phyloP scores from a whole-genome alignment of 441 rosid species.

The Euphorbia corollata region DNA sequence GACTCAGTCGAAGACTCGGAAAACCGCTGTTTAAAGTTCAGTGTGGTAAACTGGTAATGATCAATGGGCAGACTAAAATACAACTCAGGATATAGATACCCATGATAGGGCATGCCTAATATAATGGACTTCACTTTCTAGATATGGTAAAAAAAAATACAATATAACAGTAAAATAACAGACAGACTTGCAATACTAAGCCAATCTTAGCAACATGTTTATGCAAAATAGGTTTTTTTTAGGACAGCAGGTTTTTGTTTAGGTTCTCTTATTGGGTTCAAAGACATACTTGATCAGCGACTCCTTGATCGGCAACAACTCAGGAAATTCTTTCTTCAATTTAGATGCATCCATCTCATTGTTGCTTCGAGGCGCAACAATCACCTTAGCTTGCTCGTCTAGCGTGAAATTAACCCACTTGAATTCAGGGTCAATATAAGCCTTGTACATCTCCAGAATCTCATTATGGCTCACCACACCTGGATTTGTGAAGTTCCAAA shows the following conservation, averaged over 20 bases:
- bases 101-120: not conserved
- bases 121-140: constrained; percentile 8
- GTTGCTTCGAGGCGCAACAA: constrained; percentile 77
- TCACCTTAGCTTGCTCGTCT: constrained; percentile 88
- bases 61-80: constrained; percentile 4
- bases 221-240: not conserved
- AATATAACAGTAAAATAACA: constrained; percentile 10
- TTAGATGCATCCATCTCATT: constrained; percentile 77
- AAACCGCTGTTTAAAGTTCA: constrained; percentile 2
- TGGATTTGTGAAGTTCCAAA: constrained; percentile 91
- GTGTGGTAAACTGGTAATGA: not conserved
- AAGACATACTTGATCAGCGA: constrained; percentile 63
- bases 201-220: not conserved
- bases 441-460: constrained; percentile 83
- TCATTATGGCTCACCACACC: constrained; percentile 84
- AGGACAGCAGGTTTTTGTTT: not conserved
- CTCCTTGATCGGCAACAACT: constrained; percentile 66
- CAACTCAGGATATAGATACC: not conserved
- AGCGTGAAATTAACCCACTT: constrained; percentile 63
- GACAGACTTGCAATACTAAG: constrained; percentile 7
- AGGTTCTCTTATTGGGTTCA: constrained; percentile 12
- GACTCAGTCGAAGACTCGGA: not conserved
- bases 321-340: constrained; percentile 75
- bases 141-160: constrained; percentile 8
- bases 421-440: constrained; percentile 53